Conservation (phyloP, 129 eudicot species). For the Kitagawia praeruptora region DNA sequence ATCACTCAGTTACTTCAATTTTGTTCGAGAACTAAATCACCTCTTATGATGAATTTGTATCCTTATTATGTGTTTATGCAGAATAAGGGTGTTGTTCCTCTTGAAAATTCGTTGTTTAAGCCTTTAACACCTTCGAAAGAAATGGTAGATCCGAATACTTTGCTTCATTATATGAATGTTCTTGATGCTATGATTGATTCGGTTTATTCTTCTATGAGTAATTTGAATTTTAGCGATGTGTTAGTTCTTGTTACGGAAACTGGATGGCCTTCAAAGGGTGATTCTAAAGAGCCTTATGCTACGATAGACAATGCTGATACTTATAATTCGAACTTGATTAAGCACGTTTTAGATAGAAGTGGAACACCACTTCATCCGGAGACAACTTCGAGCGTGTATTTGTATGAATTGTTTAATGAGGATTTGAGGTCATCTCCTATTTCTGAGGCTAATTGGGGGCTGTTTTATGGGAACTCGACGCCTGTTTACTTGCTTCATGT, state of each 20-base stretch:
- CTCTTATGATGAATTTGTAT: conserved; percentile 90
- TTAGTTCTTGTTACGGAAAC: conserved; percentile 74
- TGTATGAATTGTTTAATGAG: conserved; percentile 89
- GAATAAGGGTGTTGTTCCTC: conserved; percentile 92
- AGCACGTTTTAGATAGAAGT: conserved; percentile 64
- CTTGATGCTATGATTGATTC: conserved; percentile 94
- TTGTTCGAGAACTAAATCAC: conserved; percentile 65
- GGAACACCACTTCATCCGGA: conserved; percentile 90
- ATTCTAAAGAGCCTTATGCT: conserved; percentile 87
- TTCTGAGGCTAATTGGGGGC: conserved; percentile 93
- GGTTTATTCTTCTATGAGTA: conserved; percentile 76
- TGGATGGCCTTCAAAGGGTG: conserved; percentile 98
- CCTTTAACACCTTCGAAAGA: conserved; percentile 88
- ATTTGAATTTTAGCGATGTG: conserved; percentile 73
- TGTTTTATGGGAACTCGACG: conserved; percentile 76
- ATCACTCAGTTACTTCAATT: conserved; percentile 49
- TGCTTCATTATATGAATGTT: conserved; percentile 83
- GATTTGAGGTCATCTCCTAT: conserved; percentile 82
- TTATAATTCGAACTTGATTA: conserved; percentile 74
- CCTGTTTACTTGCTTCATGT: conserved; percentile 89
- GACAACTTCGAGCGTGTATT: conserved; percentile 66
- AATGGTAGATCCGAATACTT: conserved; percentile 93
- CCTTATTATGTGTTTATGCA: conserved; percentile 96
- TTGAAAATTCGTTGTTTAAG: conserved; percentile 80
- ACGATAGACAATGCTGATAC: conserved; percentile 88